Base-by-base conservation (phyloP, 352 stramenopile species). In the Peronospora tabacina region DNA sequence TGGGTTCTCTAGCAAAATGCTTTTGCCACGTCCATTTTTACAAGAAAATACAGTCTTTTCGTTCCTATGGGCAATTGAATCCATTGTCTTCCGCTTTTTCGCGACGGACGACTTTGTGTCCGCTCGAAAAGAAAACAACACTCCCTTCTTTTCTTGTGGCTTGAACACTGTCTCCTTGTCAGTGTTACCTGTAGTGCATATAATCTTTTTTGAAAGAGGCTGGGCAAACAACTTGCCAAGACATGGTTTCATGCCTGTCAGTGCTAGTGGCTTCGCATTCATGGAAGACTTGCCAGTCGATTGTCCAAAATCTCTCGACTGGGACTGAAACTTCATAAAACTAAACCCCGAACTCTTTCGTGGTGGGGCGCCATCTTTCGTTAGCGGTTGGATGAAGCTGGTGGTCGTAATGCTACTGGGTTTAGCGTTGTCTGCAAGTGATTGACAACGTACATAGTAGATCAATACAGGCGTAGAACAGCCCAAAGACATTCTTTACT, bases 21-120 rank as follows among this genome's bases (percentile, higher is more conserved):
- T 26, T 38, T 36, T n/a, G 0, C 8, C 17, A 20, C 50, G 41
- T 39, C 20, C 20, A 33, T 12, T 59, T 40, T 56, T 71, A 38
- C 20, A 63, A 10, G 51, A 36, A 13, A 61, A 49, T 2, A 6
- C n/a, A 11, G 34, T 30, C 2, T 42, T 55, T 17, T n/a, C 46
- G 16, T 44, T 30, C 15, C 57, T 19, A 7, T 38, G 44, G 26
- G 33, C 19, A n/a, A 36, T 12, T 5, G 26, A 22, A 38, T 57
- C 52, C 1, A 26, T 12, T 24, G 47, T 29, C 29, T 66, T 72
- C 5, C 58, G 44, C 39, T 72, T 72, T 41, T 66, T 68, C 6
- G 58, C 32, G 11, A 28, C 12, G 6, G 47, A 64, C 13, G 46
- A 58, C 7, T 65, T 58, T 2, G 48, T 63, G 9, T 55, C 51